Base-by-base conservation (phyloP, 2,329 filamentous ascomycete species). In the Teratosphaeria zuluensis region DNA sequence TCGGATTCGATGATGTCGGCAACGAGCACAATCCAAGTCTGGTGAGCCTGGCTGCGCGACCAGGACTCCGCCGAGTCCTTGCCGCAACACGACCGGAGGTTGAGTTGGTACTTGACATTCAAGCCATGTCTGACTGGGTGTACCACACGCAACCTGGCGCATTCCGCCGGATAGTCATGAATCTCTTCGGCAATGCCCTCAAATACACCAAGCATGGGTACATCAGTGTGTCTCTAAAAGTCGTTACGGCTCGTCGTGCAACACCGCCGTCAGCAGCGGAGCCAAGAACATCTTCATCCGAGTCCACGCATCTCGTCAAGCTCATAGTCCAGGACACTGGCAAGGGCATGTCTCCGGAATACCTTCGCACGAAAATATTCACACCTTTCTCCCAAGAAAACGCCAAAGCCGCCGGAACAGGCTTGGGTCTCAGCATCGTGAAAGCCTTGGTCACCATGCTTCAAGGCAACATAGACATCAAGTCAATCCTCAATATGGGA, bases 331-430 rank as follows among this genome's bases (percentile, higher is more conserved):
- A 76, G 0, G 86, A 89, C 63, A 85, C 86, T 0, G 87, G 86
- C 1, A 79, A 78, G 52, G 87, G 86, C 1, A 89, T 89, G 35
- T 80, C 80, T 0, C 75, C 81, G 5, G 81, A 86, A 9, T 89
- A 83, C 62, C 72, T 88, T 11, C 76, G 80, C 21, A 79, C 81
- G 8, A 78, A 79, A 14, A 70, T 88, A 0, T 89, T 85, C 66
- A 82, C 79, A 0, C 83, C 85, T 0, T 88, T 88, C 61, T 72
- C 77, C 0, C 86, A 89, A 61, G 86, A 89, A 64, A 79, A 87
- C 54, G 71, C 75, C 0, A 70, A 87, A 1, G 76, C 80, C 0
- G 78, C 81, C 0, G 86, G 86, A 0, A 82, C 82, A 0, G 86
- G 86, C 0, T 74, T 89, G 0, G 86, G 87, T 0, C 71, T 89